Evolutionary conservation across 2,329 filamentous ascomycete species (phyloP), one percentile per base, ranked within the genome.

Genomic region (Venturia asperata): DNA sequence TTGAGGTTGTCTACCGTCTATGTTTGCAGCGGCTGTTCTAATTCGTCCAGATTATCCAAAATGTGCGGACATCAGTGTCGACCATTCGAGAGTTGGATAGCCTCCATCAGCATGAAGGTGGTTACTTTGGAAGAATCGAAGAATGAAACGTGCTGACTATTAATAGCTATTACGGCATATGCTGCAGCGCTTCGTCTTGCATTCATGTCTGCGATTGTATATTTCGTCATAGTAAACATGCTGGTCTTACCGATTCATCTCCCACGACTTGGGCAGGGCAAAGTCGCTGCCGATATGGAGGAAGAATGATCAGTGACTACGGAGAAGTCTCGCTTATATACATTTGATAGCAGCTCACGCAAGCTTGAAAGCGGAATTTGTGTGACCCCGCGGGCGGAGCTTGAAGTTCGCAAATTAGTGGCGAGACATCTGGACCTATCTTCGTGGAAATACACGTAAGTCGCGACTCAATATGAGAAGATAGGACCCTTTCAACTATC

Each of bases 221-320:
- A 75, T 1, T 70, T 88, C 63, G 81, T 84, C 0, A 65, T 82
- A 10, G 72, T 83, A 0, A 80, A 80, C 21, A 68, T 82, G 2
- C 68, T 87, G 62, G 72, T 86, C 2, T 13, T 81, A 43, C 80
- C 81, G 0, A 76, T 87, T 27, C 81, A 77, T 70, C 70, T 89
- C 69, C 85, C 84, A 1, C 78, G 80, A 66, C 71, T 86, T 62
- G 79, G 80, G 4, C 73, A 74, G 17, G 55, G 65, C 30, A 66
- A 64, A 37, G 56, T 68, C 13, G 61, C 64, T 19, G 65, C 61
- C 6, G 63, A 66, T 49, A 27, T 61, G 30, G 65, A 66, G 39
- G 60, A 63, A 7, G 45, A 41, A 42, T 58, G 3, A 37, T 9
- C n/a, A 9, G 30, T 10, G 15, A 52, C 3, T 21, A 27, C 15